Percentiles rank a stretch among this genome's conserved stretches.
Conservation (phyloP, 2,329 filamentous ascomycete species). For the Calonectria naviculata region DNA sequence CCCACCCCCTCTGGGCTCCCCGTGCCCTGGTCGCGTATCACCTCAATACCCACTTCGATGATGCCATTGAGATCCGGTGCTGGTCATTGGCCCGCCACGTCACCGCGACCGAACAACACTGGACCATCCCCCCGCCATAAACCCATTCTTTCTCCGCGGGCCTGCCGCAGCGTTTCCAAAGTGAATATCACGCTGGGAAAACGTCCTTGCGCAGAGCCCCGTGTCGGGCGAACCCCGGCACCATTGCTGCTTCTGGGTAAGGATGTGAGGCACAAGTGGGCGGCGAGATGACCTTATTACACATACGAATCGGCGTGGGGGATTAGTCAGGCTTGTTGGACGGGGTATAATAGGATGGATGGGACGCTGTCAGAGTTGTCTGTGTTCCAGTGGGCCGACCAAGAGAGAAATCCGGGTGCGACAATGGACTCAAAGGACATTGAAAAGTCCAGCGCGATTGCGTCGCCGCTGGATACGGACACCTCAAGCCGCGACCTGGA, state of each 20-base stretch:
- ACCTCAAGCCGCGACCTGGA: background rate
- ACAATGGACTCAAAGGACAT: background rate
- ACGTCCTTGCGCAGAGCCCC: background rate
- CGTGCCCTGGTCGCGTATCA: background rate
- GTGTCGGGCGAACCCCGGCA: background rate
- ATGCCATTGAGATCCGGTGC: background rate
- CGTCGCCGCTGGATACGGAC: background rate
- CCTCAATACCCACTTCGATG: conserved; percentile 14
- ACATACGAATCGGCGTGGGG: background rate
- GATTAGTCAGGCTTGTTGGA: background rate
- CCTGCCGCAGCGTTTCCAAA: background rate
- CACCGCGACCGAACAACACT: background rate
- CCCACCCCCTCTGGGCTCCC: no score
- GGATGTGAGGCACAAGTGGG: background rate
- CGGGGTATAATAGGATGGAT: background rate
- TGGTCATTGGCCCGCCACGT: background rate
- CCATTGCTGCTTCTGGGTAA: background rate
- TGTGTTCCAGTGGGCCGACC: no score
- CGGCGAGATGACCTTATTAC: background rate
- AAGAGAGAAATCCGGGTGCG: background rate
- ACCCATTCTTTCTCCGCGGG: background rate
- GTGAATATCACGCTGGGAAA: background rate
- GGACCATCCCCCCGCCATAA: background rate
- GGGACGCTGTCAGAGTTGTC: background rate
- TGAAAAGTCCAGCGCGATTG: background rate